A percentile compares a stretch with the other conserved stretches of the same genome.
Evolutionary conservation across 345 rosid species (phyloP).

Genomic region (Populus tremula): DNA sequence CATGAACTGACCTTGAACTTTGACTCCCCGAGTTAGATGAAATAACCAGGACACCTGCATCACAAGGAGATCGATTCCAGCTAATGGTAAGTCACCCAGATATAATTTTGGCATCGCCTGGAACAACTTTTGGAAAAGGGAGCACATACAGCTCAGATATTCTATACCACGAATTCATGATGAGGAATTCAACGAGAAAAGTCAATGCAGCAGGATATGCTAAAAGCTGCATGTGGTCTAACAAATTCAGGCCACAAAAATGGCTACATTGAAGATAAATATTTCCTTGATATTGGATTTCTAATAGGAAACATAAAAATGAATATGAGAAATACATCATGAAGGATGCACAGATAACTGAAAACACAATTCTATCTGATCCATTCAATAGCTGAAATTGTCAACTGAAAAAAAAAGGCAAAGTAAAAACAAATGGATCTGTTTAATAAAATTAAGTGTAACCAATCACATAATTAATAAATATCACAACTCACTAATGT

Average conservation of each 20-base stretch:
- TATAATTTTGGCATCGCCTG: not conserved
- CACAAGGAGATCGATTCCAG: constrained; percentile 11
- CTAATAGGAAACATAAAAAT: not conserved
- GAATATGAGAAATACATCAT: constrained; percentile 12
- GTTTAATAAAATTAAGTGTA: constrained; percentile 36
- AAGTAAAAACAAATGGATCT: constrained; percentile 27
- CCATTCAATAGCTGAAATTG: constrained; percentile 31
- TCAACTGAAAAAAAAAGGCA: constrained; percentile 17
- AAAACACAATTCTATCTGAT: constrained; percentile 29
- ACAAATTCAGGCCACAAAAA: constrained; percentile 9
- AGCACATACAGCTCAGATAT: not conserved
- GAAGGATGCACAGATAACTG: constrained; percentile 23
- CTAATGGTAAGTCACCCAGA: not conserved
- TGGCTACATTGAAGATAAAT: not conserved
- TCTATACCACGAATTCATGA: not conserved
- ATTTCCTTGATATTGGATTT: not conserved
- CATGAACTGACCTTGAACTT: not conserved
- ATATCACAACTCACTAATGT: constrained; percentile 45
- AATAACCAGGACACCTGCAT: constrained; percentile 12
- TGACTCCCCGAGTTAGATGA: not conserved
- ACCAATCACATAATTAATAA: constrained; percentile 38
- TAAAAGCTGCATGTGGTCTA: constrained; percentile 2
- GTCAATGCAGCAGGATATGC: not conserved
- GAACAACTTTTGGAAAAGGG: not conserved
- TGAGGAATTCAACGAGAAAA: not conserved